Evolutionary conservation across 371 early-diverging fungal species (phyloP), one percentile per base, ranked within the genome.

Genomic region (Lichtheimia hyalospora): DNA sequence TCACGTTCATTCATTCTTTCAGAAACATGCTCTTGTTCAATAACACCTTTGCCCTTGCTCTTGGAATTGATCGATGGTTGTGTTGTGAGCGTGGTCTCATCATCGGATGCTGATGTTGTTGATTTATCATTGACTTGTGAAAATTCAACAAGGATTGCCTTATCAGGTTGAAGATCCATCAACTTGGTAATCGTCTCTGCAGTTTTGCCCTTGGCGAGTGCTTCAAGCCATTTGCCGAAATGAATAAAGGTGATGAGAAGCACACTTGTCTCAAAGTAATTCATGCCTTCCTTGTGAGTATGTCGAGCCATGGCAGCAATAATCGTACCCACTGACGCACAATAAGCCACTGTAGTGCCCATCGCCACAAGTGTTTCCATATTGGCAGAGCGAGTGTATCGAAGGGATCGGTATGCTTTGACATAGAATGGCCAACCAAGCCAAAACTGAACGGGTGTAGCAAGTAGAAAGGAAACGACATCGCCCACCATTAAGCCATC

Each of bases 321-420:
- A 14, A 87, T 81, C 18, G 79, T 75, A 3, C 73, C 84, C 0
- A 85, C 71, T 3, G 84, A 83, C 10, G 85, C 81, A 44, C 77
- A 42, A 66, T 87, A 89, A 14, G 86, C 85, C 3, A 84, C 85
- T n/a, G 82, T 77, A 0, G 86, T 87, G n/a, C 88, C 88, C 60
- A 89, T 72, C 0, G 86, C 79, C 3, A 89, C 83, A 16, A 89
- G 52, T 0, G 85, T 84, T 59, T 89, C 89, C 90, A 89, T 89
- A 53, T 85, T 87, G 49, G 87, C 86, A 3, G 80, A 80, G n/a
- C 65, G 81, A 7, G 86, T 63, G 67, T 84, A 84, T 0, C 76
- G 69, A 1, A 87, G 52, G 5, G 88, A 82, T 14, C 71, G 72
- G 49, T 81, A 83, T 0, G 86, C 82, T 43, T 82, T 82, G 5